Evolutionary conservation across 208 protist genomes (phyloP).

Genomic region (Leptomonas pyrrhocoris): DNA sequence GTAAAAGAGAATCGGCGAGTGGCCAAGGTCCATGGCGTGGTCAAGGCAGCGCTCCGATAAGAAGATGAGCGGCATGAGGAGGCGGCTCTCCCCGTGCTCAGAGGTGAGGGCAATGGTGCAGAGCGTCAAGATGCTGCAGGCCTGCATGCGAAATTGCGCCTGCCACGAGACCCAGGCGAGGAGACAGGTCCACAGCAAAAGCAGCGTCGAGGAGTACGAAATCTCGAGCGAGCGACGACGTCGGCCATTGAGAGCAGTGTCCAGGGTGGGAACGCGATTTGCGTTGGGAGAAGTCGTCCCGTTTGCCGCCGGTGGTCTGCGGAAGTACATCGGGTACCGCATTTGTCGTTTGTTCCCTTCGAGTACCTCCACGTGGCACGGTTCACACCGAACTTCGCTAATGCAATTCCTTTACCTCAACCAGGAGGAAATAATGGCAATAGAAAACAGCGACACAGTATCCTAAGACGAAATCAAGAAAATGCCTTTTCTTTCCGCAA

Average conservation of each 20-base stretch:
- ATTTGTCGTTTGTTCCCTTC: constrained; percentile 4
- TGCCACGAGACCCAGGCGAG: constrained; percentile 62
- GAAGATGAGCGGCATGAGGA: constrained; percentile 84
- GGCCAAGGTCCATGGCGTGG: constrained; percentile 42
- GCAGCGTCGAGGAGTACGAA: constrained; percentile 83
- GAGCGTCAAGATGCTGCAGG: constrained; percentile 55
- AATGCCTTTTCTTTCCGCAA: no score
- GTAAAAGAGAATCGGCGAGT: constrained; percentile 79
- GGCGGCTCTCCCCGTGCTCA: constrained; percentile 73
- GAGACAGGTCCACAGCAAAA: constrained; percentile 66
- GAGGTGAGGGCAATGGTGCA: constrained; percentile 58
- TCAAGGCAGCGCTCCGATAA: constrained; percentile 71
- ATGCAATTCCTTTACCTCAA: no score
- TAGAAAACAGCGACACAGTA: no score
- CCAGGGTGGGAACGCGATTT: background rate
- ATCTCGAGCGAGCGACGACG: constrained; percentile 46
- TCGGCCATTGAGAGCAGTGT: background rate
- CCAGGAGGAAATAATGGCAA: no score
- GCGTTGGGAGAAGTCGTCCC: background rate
- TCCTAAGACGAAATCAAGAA: no score
- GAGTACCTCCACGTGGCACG: no score
- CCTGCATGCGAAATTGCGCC: constrained; percentile 44
- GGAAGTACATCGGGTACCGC: constrained; percentile 34
- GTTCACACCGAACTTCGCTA: no score
- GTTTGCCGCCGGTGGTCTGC: constrained; percentile 7